These are phyloP conservation scores for Fraxinus velutina DNA, from an alignment of 305 asterid species.

Conservation along the genomic window DNA sequence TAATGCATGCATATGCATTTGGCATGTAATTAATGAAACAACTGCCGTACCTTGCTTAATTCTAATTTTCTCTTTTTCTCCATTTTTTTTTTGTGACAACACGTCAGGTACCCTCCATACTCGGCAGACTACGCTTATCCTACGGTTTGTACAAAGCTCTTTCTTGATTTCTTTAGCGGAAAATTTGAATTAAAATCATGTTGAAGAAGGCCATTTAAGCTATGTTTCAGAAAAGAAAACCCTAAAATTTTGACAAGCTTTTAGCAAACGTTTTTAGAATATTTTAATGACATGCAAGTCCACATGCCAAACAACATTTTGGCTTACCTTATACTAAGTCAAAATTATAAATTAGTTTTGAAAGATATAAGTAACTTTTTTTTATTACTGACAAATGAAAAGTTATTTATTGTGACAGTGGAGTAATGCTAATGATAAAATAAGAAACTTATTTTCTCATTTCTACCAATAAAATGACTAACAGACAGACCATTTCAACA, in stretches of 20 bases:
- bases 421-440: not conserved
- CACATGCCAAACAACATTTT: not conserved
- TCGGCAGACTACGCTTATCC: conserved; percentile 88
- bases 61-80: not conserved
- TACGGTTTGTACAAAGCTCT: conserved; percentile 55
- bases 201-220: not conserved
- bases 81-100: conserved; percentile 21
- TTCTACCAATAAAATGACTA: not conserved
- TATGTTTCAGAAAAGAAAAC: not conserved
- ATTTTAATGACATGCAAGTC: not conserved
- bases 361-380: not conserved
- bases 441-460: not conserved
- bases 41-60: not conserved
- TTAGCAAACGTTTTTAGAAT: too few relatives aligned
- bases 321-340: not conserved
- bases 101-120: conserved; percentile 77
- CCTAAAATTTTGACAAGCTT: not conserved
- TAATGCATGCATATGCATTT: not conserved
- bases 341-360: not conserved
- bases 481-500: not conserved
- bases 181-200: not conserved
- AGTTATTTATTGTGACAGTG: not conserved
- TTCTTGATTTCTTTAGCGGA: not conserved
- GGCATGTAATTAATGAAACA: not conserved
- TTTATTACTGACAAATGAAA: not conserved